Evolutionary conservation across 163 green algal genomes (phyloP).

Genomic region (Smithsoniella earleae): DNA sequence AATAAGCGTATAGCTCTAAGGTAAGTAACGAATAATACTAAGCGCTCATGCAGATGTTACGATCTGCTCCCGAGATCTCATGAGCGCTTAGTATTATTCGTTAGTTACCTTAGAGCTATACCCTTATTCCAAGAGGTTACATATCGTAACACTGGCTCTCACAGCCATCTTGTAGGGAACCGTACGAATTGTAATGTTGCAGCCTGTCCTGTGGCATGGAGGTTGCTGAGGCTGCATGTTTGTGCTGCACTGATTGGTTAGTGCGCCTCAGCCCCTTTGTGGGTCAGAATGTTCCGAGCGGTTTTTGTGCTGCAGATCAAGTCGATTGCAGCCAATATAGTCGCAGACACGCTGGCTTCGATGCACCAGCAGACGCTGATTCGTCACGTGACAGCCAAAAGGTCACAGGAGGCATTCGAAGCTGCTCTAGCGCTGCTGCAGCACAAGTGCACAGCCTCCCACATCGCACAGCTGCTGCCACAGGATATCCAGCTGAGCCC

Average conservation of each 20-base stretch:
- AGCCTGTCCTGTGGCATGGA: neutral
- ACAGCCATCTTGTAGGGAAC: neutral
- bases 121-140: too few species aligned
- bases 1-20: too few species aligned
- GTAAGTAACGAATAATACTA: too few species aligned
- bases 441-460: neutral
- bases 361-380: neutral
- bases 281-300: neutral
- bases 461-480: neutral
- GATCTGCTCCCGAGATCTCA: too few species aligned
- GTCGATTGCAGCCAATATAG: neutral
- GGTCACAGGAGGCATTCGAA: neutral
- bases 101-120: too few species aligned
- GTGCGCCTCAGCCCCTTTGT: neutral
- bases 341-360: conserved; percentile 17
- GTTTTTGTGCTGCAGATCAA: conserved; percentile 1
- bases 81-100: too few species aligned
- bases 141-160: neutral
- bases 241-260: neutral
- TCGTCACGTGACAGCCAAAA: neutral
- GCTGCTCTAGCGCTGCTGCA: neutral
- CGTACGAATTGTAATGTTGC: neutral
- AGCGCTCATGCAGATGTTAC: too few species aligned
- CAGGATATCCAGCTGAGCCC: neutral
- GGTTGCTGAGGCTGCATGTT: neutral